These are phyloP conservation scores for Xylaria arbuscula DNA, from an alignment of 2,329 filamentous ascomycete genomes.

Conservation along the genomic window DNA sequence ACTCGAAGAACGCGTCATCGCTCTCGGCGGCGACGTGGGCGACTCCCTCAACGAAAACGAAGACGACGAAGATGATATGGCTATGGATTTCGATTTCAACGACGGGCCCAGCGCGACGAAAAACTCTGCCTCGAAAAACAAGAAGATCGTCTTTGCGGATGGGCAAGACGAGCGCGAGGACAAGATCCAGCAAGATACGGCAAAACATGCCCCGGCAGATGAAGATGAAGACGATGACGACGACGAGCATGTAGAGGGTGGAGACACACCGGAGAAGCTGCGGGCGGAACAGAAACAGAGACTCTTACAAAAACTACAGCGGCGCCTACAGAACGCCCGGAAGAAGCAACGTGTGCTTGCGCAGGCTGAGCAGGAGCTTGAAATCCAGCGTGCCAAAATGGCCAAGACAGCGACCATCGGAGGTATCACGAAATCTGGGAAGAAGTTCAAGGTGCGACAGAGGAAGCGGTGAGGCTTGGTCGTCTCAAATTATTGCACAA, in stretches of 20 bases:
- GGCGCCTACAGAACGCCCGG: slow-evolving; percentile 62
- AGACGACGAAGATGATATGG: slow-evolving; percentile 49
- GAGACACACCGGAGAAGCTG: slow-evolving; percentile 49
- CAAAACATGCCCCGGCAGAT: slow-evolving; percentile 36
- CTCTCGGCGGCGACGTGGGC: slow-evolving; percentile 54
- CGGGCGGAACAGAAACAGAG: slow-evolving; percentile 56
- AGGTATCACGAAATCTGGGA: slow-evolving; percentile 68
- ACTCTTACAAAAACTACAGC: slow-evolving; percentile 58
- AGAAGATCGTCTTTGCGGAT: slow-evolving; percentile 65
- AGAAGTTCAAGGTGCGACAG: slow-evolving; percentile 71
- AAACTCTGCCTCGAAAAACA: slow-evolving; percentile 42
- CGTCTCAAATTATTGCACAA: neutral
- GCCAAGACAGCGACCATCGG: slow-evolving; percentile 72
- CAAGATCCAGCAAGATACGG: slow-evolving; percentile 40
- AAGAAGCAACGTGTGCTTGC: slow-evolving; percentile 66
- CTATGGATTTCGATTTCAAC: slow-evolving; percentile 49
- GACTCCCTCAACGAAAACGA: slow-evolving; percentile 35
- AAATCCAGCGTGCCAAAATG: slow-evolving; percentile 71
- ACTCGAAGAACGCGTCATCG: slow-evolving; percentile 65
- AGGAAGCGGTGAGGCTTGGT: slow-evolving; percentile 64
- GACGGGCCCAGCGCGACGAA: slow-evolving; percentile 42
- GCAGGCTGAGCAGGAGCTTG: slow-evolving; percentile 67
- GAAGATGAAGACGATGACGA: slow-evolving; percentile 52
- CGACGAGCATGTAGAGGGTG: slow-evolving; percentile 40
- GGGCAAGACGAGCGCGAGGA: slow-evolving; percentile 53